Evolutionary conservation across 2,329 filamentous ascomycete species (phyloP), one percentile per base, ranked within the genome.

Genomic region (Furcasterigmium furcatum): DNA sequence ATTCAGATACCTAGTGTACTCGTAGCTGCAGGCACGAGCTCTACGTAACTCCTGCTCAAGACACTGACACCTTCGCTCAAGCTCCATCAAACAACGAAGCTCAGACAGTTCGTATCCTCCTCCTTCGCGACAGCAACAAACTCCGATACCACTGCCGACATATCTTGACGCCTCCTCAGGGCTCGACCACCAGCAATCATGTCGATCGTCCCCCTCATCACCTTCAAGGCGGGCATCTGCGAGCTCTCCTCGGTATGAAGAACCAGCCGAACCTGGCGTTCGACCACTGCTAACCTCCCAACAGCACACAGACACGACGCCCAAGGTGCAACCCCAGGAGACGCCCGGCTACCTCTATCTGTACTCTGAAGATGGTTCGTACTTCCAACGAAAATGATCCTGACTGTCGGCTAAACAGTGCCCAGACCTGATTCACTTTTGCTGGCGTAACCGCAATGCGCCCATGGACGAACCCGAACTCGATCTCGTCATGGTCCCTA

Each of bases 201-300:
- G 91, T 89, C 91, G 52, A 84, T 89, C 68, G 67, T 78, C 55
- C 91, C 92, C 25, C 80, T 96, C 62, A 91, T 97, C 65, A 95
- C 91, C 14, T 97, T 97, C 80, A 96, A 96, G 78, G 92, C 92
- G 53, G 92, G 92, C 67, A 82, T 81, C 66, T 97, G 92, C 71
- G 84, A 94, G n/a, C n/a, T n/a, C 44, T 66, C 92, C 50, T 85
- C 91, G 65, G 91, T 95, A 72, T 62, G 16, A 8, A 18, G n/a
- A 18, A 19, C 34, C 18, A 18, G n/a, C 34, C 16, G 16, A 16
- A 3, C 16, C 16, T 19, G 18, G 34, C 34, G 12, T 9, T 25
- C 16, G 41, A 45, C 38, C 39, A 24, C 50, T 52, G 58, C 50
- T 52, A 58, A 53, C 47, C 41, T 53, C 10, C 51, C 54, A 53